A percentile compares a stretch with the other conserved stretches of the same genome.
Evolutionary conservation across 2,329 filamentous ascomycete genomes (phyloP).

Genomic region (Talaromyces pinophilus): DNA sequence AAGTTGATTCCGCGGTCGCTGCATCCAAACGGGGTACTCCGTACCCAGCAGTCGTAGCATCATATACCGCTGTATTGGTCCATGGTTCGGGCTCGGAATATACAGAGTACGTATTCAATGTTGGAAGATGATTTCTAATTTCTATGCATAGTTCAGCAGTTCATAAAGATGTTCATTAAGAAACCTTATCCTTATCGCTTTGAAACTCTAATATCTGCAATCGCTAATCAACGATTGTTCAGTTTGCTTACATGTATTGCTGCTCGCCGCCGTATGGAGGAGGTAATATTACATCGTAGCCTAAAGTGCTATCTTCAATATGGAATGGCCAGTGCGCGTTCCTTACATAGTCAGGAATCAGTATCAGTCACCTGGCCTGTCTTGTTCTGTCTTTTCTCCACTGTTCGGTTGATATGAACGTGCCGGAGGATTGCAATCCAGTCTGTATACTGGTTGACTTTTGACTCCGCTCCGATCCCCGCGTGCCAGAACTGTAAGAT

Average conservation of each 20-base stretch:
- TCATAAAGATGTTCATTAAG: background rate
- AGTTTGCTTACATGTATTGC: background rate
- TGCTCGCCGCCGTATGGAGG: background rate
- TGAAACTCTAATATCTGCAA: background rate
- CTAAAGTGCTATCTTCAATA: background rate
- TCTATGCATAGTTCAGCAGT: background rate
- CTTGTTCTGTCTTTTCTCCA: background rate
- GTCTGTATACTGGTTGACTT: no score
- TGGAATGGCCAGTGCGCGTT: background rate
- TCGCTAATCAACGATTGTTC: background rate
- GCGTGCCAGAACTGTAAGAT: background rate
- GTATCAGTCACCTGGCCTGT: background rate
- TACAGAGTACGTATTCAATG: background rate
- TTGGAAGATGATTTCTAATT: background rate
- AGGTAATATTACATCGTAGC: background rate
- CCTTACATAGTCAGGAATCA: background rate
- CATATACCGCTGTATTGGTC: background rate
- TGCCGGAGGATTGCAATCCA: background rate
- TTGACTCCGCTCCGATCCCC: constrained; percentile 3
- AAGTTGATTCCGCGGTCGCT: background rate
- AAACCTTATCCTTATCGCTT: background rate
- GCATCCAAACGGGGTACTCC: background rate
- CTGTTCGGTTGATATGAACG: background rate
- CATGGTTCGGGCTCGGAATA: background rate
- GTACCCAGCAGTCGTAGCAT: background rate